phyloP scores from a whole-genome alignment of 345 rosid genomes.

The Dimocarpus longan region DNA sequence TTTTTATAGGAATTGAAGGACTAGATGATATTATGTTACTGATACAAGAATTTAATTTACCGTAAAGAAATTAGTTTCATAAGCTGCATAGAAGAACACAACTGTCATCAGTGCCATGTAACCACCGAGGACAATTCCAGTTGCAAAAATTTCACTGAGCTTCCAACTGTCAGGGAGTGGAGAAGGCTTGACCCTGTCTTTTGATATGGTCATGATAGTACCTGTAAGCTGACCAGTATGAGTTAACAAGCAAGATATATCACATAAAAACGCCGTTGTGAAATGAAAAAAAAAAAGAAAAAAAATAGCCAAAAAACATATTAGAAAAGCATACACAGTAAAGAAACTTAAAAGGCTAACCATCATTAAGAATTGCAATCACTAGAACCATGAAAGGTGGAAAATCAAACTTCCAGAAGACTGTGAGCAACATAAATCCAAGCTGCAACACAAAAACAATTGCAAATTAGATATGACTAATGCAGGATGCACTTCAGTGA shows the following conservation, averaged over 20 bases:
- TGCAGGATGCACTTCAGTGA: not conserved
- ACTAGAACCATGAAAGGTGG: conserved; percentile 79
- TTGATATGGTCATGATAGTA: conserved; percentile 68
- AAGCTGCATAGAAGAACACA: conserved; percentile 57
- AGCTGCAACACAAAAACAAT: conserved; percentile 42
- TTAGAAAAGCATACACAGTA: not conserved
- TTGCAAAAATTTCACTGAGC: conserved; percentile 62
- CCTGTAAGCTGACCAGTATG: conserved; percentile 24
- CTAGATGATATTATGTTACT: not conserved
- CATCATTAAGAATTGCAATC: conserved; percentile 67
- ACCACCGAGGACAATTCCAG: conserved; percentile 56
- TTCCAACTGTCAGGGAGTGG: conserved; percentile 64
- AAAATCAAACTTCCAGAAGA: conserved; percentile 66
- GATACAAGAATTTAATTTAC: conserved; percentile 29
- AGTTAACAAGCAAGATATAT: not conserved
- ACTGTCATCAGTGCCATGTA: conserved; percentile 63
- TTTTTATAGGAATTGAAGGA: not conserved
- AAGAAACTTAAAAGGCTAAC: conserved; percentile 30
- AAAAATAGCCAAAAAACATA: not conserved
- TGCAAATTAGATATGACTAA: not conserved
- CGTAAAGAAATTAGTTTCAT: conserved; percentile 52
- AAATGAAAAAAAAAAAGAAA: not conserved
- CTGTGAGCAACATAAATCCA: conserved; percentile 58
- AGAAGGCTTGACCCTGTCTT: conserved; percentile 64
- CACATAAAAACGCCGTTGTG: not conserved